phyloP scores from a whole-genome alignment of 1,284 basidiomycete species.

The Boletus holoroseus region DNA sequence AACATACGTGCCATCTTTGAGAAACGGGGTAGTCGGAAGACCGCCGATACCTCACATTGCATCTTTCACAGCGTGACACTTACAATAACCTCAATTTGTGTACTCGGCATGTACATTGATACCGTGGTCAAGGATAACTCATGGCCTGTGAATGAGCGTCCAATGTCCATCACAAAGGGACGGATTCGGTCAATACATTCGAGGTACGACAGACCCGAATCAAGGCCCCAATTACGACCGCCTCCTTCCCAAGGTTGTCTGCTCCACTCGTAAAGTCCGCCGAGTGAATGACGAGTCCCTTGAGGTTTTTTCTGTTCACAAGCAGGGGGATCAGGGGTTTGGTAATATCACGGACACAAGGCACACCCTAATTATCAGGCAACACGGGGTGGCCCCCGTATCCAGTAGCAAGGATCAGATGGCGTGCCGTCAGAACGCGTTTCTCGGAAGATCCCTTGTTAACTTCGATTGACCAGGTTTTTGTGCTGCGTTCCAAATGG shows the following conservation, averaged over 20 bases:
- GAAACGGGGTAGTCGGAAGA: slow-evolving; percentile 47
- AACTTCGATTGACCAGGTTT: slow-evolving; percentile 53
- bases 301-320: slow-evolving; percentile 40
- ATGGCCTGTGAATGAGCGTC: slow-evolving; percentile 28
- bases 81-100: not conserved
- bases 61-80: not conserved
- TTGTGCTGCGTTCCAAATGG: slow-evolving; percentile 37
- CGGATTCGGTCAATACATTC: not conserved
- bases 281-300: slow-evolving; percentile 48
- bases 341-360: not conserved
- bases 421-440: slow-evolving; percentile 48
- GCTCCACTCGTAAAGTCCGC: slow-evolving; percentile 40
- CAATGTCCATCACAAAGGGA: not conserved
- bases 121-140: slow-evolving; percentile 38
- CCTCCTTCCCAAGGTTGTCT: slow-evolving; percentile 49
- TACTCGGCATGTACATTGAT: slow-evolving; percentile 30
- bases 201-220: slow-evolving; percentile 38
- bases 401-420: slow-evolving; percentile 60
- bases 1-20: slow-evolving; percentile 37
- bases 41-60: no score
- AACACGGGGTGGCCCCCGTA: slow-evolving; percentile 49
- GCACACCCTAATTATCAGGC: slow-evolving; percentile 38
- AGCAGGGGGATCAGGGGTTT: not conserved
- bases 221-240: slow-evolving; percentile 52
- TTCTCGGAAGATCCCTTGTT: slow-evolving; percentile 37